phyloP scores from a whole-genome alignment of 192 early-diverging fungal species.

The Chytriomyces sp. region DNA sequence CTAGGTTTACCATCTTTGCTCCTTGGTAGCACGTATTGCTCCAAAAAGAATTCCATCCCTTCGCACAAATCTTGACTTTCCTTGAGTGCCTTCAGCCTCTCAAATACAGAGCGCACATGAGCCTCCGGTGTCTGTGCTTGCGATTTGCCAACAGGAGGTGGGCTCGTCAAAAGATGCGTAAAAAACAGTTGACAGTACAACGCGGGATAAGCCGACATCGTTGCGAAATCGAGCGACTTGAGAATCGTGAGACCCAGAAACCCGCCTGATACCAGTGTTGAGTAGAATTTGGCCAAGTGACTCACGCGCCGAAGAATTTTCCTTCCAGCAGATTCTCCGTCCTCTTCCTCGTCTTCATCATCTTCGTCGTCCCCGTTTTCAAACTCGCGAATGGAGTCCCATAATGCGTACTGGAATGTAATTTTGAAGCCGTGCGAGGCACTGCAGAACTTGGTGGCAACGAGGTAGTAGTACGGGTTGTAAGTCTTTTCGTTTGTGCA shows the following conservation, averaged over 20 bases:
- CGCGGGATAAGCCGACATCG: conserved; percentile 61
- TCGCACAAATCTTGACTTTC: conserved; percentile 68
- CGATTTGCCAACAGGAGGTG: neutral
- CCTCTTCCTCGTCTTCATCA: conserved; percentile 64
- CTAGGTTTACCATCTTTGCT: conserved; percentile 61
- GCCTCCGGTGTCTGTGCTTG: conserved; percentile 17
- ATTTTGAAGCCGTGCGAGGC: conserved; percentile 80
- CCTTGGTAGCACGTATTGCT: conserved; percentile 68
- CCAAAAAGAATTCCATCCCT: conserved; percentile 84
- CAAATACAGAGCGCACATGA: conserved; percentile 34
- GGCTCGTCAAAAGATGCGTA: conserved; percentile 58
- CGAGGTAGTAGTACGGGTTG: conserved; percentile 93
- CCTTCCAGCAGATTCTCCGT: conserved; percentile 55
- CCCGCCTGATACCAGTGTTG: conserved; percentile 72
- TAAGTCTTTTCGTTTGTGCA: conserved; percentile 82
- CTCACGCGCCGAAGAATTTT: conserved; percentile 72
- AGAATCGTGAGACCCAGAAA: conserved; percentile 77
- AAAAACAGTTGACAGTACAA: conserved; percentile 77
- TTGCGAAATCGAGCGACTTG: conserved; percentile 78
- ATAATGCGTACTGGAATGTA: conserved; percentile 93
- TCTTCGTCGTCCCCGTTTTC: conserved; percentile 79
- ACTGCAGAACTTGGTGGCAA: conserved; percentile 79
- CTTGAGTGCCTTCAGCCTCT: conserved; percentile 17
- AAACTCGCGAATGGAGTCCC: conserved; percentile 78
- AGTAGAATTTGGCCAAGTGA: conserved; percentile 86